Base-by-base conservation (phyloP, 2,329 filamentous ascomycete species). In the Xylaria sp. region DNA sequence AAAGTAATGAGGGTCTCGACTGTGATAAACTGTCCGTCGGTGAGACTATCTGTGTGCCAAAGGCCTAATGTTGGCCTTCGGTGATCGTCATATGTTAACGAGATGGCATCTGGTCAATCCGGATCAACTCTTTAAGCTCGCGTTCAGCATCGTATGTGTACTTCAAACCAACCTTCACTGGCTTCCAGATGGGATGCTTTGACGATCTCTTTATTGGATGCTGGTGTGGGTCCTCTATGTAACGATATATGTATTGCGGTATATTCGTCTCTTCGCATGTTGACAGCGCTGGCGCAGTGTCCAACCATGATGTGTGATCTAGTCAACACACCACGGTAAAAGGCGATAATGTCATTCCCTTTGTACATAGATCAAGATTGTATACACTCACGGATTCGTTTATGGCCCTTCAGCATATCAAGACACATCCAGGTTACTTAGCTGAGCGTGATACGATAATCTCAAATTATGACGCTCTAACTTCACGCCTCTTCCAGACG, bases 11-110 rank as follows among this genome's bases (percentile, higher is more conserved):
- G 23, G 80, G 78, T 0, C 73, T 89, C 12, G 78, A 86, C 64
- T 89, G 87, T 73, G 82, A 85, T 28, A 77, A 73, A 50, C 73
- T 89, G 66, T 60, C 51, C 37, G 70, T 84, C 34, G 85, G 85
- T 15, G 75, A 78, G 31, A 72, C 76, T 7, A 79, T 88, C 50
- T 88, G 86, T 74, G 76, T 88, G 20, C 83, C 84, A 28, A 66
- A n/a, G 18, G 48, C 60, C 39, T 71, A 66, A 41, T 41, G 20
- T 39, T 23, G 8, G 18, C 34, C 12, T 18, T 57, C 4, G 55
- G 31, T 48, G 34, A 25, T 18, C n/a, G 13, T n/a, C 50, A 41
- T 41, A 34, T 25, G 28, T 48, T 37, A 13, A 23, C 15, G 28
- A 9, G 23, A 8, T 7, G 20, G 9, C 60, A 8, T 51, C 10